Conservation (phyloP, 2,329 filamentous ascomycete species). For the Trematosphaeria pertusa region DNA sequence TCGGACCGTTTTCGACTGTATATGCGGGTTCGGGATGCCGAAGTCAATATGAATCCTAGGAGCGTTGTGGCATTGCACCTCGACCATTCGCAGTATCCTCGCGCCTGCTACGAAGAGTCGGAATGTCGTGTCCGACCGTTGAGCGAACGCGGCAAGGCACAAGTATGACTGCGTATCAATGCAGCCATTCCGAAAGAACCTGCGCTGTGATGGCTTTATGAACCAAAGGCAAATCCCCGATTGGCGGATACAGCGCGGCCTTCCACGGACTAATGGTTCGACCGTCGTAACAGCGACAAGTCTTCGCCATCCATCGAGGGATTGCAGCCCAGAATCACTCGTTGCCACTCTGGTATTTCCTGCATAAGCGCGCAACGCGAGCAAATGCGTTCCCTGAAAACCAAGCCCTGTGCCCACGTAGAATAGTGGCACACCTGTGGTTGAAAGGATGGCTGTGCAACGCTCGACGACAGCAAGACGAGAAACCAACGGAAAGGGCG, state of each 20-base stretch:
- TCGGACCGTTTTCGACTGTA: constrained; percentile 15
- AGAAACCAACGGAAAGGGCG: constrained; percentile 5
- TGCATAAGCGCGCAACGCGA: constrained; percentile 9
- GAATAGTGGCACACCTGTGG: too few species aligned
- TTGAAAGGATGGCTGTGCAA: background rate
- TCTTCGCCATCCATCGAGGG: too few species aligned
- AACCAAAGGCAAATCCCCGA: constrained; percentile 7
- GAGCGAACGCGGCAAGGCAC: background rate
- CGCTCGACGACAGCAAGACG: background rate
- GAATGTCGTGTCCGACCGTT: background rate
- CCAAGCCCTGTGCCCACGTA: too few species aligned
- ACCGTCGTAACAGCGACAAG: too few species aligned
- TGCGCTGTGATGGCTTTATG: background rate
- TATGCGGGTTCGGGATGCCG: constrained; percentile 29
- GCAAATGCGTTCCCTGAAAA: background rate
- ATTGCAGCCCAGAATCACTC: too few species aligned
- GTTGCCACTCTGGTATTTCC: constrained; percentile 1
- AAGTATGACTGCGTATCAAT: constrained; percentile 2
- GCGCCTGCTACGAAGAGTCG: too few species aligned
- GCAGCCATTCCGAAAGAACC: constrained; percentile 2
- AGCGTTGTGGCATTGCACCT: too few species aligned
- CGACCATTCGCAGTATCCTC: too few species aligned
- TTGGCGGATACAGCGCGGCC: constrained; percentile 3
- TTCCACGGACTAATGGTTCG: background rate
- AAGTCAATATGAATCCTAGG: too few species aligned